Percentiles rank a stretch among this genome's conserved stretches.
Conservation (phyloP, 2,329 filamentous ascomycete species). For the Xylariaceae sp. region DNA sequence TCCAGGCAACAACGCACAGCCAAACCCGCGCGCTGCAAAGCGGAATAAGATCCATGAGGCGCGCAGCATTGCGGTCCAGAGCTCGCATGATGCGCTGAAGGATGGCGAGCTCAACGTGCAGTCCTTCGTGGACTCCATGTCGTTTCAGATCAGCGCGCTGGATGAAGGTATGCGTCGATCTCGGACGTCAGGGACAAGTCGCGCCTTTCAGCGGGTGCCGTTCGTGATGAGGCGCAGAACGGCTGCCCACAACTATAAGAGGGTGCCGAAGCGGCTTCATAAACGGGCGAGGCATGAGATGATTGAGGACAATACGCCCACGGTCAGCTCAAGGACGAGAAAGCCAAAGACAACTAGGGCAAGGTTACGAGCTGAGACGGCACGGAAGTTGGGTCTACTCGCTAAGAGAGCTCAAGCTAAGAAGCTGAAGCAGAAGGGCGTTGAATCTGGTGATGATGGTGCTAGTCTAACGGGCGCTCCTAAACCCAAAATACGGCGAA, state of each 20-base stretch:
- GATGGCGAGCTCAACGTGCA: slow-evolving; percentile 81
- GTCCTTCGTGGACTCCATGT: slow-evolving; percentile 75
- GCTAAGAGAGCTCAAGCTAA: slow-evolving; percentile 46
- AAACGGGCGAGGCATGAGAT: slow-evolving; percentile 67
- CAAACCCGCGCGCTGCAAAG: slow-evolving; percentile 34
- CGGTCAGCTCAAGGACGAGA: slow-evolving; percentile 59
- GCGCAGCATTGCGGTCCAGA: slow-evolving; percentile 47
- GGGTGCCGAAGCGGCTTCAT: slow-evolving; percentile 73
- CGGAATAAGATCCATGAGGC: slow-evolving; percentile 44
- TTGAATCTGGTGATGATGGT: slow-evolving; percentile 28
- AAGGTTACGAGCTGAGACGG: slow-evolving; percentile 68
- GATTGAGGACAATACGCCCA: slow-evolving; percentile 85
- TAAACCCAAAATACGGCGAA: slow-evolving; percentile 64
- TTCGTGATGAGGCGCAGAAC: slow-evolving; percentile 78
- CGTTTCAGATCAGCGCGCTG: slow-evolving; percentile 83
- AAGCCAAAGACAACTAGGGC: slow-evolving; percentile 55
- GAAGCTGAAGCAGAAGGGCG: slow-evolving; percentile 31
- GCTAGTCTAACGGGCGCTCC: slow-evolving; percentile 39
- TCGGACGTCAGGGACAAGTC: slow-evolving; percentile 54
- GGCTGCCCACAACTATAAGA: slow-evolving; percentile 90
- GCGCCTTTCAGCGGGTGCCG: slow-evolving; percentile 89
- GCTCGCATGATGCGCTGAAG: slow-evolving; percentile 46
- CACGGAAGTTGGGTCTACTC: slow-evolving; percentile 62
- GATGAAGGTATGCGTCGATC: slow-evolving; percentile 76
- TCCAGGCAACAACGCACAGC: slow-evolving; percentile 26